These are phyloP conservation scores for Gyromitra esculenta DNA, from an alignment of 2,329 filamentous ascomycete species.

Conservation along the genomic window DNA sequence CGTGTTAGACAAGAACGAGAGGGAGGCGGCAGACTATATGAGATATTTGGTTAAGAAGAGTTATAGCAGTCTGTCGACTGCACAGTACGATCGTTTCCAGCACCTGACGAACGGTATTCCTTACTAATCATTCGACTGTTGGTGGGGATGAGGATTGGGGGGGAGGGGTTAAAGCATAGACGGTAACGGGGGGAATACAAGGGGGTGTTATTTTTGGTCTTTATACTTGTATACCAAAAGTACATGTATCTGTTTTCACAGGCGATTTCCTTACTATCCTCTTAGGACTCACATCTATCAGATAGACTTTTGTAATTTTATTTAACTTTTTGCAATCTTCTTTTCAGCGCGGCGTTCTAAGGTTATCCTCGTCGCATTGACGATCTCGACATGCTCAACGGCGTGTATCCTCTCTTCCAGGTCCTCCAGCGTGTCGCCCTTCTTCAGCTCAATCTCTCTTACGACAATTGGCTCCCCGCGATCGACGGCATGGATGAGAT, in stretches of 20 bases:
- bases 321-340: constrained; percentile 34
- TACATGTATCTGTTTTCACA: constrained; percentile 32
- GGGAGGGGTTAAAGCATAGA: not conserved
- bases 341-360: constrained; percentile 61
- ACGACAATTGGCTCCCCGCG: constrained; percentile 77
- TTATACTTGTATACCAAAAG: constrained; percentile 24
- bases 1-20: constrained; percentile 87
- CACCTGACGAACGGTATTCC: constrained; percentile 96
- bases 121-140: constrained; percentile 68
- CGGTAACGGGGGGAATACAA: not conserved
- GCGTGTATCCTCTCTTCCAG: constrained; percentile 78
- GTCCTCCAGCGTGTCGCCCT: constrained; percentile 71
- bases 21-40: constrained; percentile 95
- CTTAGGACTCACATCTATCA: constrained; percentile 11
- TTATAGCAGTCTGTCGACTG: constrained; percentile 88
- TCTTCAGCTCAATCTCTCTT: constrained; percentile 72
- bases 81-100: constrained; percentile 98
- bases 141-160: not conserved
- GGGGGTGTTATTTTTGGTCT: not conserved
- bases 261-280: not conserved
- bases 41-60: constrained; percentile 88
- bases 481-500: constrained; percentile 83
- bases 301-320: constrained; percentile 26
- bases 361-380: constrained; percentile 72
- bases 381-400: constrained; percentile 80